Percentiles rank a stretch among this genome's conserved stretches.
phyloP scores from a whole-genome alignment of 2,329 filamentous ascomycete species.

The Lasiodiplodia sp. region DNA sequence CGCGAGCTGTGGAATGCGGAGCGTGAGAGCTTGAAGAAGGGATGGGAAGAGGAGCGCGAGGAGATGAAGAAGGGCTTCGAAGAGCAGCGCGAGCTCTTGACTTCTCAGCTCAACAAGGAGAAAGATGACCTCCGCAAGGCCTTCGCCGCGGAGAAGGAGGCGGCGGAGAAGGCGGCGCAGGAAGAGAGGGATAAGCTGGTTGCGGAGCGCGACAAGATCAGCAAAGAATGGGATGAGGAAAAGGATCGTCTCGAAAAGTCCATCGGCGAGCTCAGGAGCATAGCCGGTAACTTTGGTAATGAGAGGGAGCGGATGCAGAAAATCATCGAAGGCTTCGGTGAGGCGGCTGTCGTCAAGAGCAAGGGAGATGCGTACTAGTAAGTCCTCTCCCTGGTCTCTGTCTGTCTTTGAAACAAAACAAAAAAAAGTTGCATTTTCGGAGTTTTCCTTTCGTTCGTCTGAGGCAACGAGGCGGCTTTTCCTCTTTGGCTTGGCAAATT shows the following conservation, averaged over 20 bases:
- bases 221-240: slow-evolving; percentile 37
- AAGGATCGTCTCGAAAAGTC: slow-evolving; percentile 34
- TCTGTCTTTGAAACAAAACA: background rate
- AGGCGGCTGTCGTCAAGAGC: slow-evolving; percentile 52
- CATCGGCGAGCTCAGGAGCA: slow-evolving; percentile 36
- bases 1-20: slow-evolving; percentile 57
- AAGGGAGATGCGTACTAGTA: slow-evolving; percentile 55
- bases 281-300: slow-evolving; percentile 49
- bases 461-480: background rate
- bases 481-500: background rate
- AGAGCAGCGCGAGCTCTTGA: slow-evolving; percentile 57
- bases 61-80: slow-evolving; percentile 59
- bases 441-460: background rate
- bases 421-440: slow-evolving; percentile 7
- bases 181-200: slow-evolving; percentile 44
- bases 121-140: slow-evolving; percentile 55
- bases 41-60: slow-evolving; percentile 58
- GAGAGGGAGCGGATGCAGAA: slow-evolving; percentile 53
- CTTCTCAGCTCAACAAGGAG: slow-evolving; percentile 43
- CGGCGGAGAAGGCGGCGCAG: slow-evolving; percentile 43
- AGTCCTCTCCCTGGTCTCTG: slow-evolving; percentile 39
- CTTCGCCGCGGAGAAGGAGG: slow-evolving; percentile 52
- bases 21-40: slow-evolving; percentile 44
- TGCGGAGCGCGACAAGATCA: slow-evolving; percentile 46
- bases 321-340: slow-evolving; percentile 51